Evolutionary conservation across 1,284 basidiomycete genomes (phyloP).

Genomic region (Serendipita sp.): DNA sequence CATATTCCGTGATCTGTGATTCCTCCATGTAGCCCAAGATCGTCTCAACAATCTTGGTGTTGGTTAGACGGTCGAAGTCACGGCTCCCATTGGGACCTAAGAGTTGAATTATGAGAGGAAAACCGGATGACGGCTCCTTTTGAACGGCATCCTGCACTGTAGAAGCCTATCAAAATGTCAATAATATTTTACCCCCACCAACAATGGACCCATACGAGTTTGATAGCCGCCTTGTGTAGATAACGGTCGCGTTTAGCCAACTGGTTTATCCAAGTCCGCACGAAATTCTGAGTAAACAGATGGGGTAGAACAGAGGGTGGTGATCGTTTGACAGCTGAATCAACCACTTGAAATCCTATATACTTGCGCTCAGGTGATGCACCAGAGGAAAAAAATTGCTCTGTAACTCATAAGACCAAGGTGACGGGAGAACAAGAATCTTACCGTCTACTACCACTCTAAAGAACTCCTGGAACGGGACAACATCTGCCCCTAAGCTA

Average conservation of each 20-base stretch:
- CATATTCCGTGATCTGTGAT: constrained; percentile 66
- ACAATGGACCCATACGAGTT: constrained; percentile 6
- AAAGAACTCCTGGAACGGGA: constrained; percentile 78
- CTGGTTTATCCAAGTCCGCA: constrained; percentile 95
- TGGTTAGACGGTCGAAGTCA: constrained; percentile 85
- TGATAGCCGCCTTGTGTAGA: constrained; percentile 53
- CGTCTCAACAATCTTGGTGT: constrained; percentile 84
- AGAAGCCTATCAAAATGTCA: constrained; percentile 34
- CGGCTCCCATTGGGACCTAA: constrained; percentile 75
- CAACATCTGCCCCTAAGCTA: not conserved
- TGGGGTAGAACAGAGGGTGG: constrained; percentile 57
- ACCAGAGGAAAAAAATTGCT: constrained; percentile 73
- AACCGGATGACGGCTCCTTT: constrained; percentile 66
- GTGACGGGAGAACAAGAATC: constrained; percentile 15
- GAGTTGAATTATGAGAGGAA: constrained; percentile 74
- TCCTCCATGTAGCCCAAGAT: constrained; percentile 66
- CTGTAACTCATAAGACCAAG: constrained; percentile 26
- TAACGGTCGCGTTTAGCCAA: constrained; percentile 77
- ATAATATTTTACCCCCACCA: not conserved
- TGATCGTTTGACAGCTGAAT: constrained; percentile 62
- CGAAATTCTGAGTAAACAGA: constrained; percentile 90
- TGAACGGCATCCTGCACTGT: constrained; percentile 67
- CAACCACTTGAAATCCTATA: constrained; percentile 91
- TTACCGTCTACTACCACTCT: constrained; percentile 78
- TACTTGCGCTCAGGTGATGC: constrained; percentile 84